phyloP scores from a whole-genome alignment of 495 filamentous ascomycete species.

The Xylaria curta region DNA sequence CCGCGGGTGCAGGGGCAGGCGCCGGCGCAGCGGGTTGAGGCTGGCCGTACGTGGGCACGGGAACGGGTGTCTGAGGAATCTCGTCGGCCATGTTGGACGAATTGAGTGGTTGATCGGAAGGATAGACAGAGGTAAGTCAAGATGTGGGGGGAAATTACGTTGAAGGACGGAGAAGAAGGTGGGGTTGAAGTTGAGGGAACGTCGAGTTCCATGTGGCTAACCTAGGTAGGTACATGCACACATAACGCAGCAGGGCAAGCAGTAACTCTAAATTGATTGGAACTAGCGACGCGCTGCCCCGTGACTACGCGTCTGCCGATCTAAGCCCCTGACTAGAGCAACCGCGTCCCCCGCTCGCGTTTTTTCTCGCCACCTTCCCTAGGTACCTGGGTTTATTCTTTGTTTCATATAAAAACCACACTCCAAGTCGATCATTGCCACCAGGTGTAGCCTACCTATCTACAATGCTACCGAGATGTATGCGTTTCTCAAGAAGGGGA shows the following conservation, averaged over 20 bases:
- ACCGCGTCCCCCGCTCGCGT: conserved; percentile 35
- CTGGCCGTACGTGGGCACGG: conserved; percentile 38
- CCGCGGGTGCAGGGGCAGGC: not conserved
- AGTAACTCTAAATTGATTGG: not conserved
- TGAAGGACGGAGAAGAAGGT: not conserved
- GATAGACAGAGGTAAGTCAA: not conserved
- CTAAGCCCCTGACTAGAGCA: conserved; percentile 11
- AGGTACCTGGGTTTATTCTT: conserved; percentile 8
- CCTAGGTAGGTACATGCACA: too few species aligned
- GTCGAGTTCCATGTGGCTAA: not conserved
- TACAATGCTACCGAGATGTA: conserved; percentile 31
- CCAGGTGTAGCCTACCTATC: not conserved
- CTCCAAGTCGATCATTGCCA: not conserved
- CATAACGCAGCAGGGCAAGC: not conserved
- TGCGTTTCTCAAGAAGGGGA: conserved; percentile 34
- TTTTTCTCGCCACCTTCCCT: conserved; percentile 20
- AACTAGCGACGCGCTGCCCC: conserved; percentile 25
- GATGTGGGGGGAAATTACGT: not conserved
- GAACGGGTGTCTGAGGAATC: conserved; percentile 34
- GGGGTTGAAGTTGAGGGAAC: not conserved
- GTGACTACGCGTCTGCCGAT: conserved; percentile 37
- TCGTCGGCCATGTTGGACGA: conserved; percentile 35
- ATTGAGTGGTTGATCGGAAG: not conserved
- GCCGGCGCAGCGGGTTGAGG: conserved; percentile 23
- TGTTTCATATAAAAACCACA: not conserved